Evolutionary conservation across 805 yeast species (phyloP).

Genomic region (Ogataea salicorniae): DNA sequence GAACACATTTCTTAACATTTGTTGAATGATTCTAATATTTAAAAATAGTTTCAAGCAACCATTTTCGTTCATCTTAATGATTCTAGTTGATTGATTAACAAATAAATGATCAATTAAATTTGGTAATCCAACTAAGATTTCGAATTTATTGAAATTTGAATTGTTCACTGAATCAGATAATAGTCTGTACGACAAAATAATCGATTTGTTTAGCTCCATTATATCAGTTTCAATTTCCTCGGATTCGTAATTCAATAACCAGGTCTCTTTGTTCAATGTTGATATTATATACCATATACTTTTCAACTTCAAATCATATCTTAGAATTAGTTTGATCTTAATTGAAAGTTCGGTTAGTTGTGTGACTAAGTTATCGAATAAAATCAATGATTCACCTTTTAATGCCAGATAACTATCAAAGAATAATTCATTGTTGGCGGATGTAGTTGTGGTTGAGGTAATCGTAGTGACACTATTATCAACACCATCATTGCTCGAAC

Average conservation of each 20-base stretch:
- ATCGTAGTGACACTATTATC: too few relatives aligned
- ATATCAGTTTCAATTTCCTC: slow-evolving; percentile 58
- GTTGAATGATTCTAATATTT: slow-evolving; percentile 64
- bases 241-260: slow-evolving; percentile 47
- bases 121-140: slow-evolving; percentile 45
- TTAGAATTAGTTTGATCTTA: slow-evolving; percentile 40
- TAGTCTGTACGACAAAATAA: slow-evolving; percentile 35
- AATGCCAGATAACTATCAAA: slow-evolving; percentile 20
- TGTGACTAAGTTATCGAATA: slow-evolving; percentile 34
- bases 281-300: slow-evolving; percentile 46
- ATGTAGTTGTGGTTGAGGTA: too few relatives aligned
- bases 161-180: slow-evolving; percentile 6
- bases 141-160: slow-evolving; percentile 19
- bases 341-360: slow-evolving; percentile 33
- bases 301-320: slow-evolving; percentile 54
- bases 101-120: slow-evolving; percentile 45
- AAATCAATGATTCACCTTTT: slow-evolving; percentile 22
- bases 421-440: too few relatives aligned
- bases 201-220: slow-evolving; percentile 44
- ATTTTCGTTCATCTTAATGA: slow-evolving; percentile 46
- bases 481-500: not conserved
- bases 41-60: slow-evolving; percentile 57
- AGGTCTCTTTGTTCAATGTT: slow-evolving; percentile 43
- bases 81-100: slow-evolving; percentile 46
- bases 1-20: slow-evolving; percentile 57